Percentiles rank a stretch among this genome's conserved stretches.
Evolutionary conservation across 495 filamentous ascomycete species (phyloP).

Genomic region (Penicillium malachiteum): DNA sequence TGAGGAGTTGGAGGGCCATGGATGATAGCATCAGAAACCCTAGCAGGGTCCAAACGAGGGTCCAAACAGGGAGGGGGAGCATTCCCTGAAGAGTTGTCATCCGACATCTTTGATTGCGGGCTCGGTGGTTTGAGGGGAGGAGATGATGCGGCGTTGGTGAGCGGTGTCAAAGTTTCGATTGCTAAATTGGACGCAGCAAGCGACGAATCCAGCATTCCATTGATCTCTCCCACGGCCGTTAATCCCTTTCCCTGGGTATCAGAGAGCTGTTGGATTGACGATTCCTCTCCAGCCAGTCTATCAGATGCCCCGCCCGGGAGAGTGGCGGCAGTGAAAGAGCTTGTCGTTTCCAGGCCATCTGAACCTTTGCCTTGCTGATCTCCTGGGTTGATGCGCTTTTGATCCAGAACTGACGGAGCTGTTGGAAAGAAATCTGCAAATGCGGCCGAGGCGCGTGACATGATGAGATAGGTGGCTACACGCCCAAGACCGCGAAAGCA

Average conservation of each 20-base stretch:
- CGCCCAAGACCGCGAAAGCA: slow-evolving; percentile 37
- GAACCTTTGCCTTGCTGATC: slow-evolving; percentile 32
- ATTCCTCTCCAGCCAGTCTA: slow-evolving; percentile 6
- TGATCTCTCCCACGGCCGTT: slow-evolving; percentile 61
- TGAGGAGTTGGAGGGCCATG: slow-evolving; percentile 52
- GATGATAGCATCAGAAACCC: slow-evolving; percentile 46
- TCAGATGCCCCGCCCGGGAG: slow-evolving; percentile 20
- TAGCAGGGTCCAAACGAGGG: slow-evolving; percentile 17
- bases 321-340: slow-evolving; percentile 8
- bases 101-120: slow-evolving; percentile 43
- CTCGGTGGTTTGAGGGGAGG: slow-evolving; percentile 57
- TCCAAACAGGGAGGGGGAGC: background rate
- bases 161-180: slow-evolving; percentile 66
- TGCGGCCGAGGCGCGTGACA: slow-evolving; percentile 80
- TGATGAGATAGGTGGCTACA: slow-evolving; percentile 51
- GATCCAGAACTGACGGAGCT: slow-evolving; percentile 68
- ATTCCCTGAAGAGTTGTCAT: slow-evolving; percentile 21
- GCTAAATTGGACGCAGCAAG: slow-evolving; percentile 47
- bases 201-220: slow-evolving; percentile 4
- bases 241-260: slow-evolving; percentile 58
- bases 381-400: slow-evolving; percentile 48
- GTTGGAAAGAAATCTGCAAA: slow-evolving; percentile 90
- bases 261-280: slow-evolving; percentile 12
- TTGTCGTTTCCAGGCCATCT: slow-evolving; percentile 17
- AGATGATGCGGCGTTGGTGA: slow-evolving; percentile 77